Percentiles rank a stretch among this genome's conserved stretches.
Evolutionary conservation across 202 grass and related monocot species (phyloP).

Genomic region (Digitaria exilis): DNA sequence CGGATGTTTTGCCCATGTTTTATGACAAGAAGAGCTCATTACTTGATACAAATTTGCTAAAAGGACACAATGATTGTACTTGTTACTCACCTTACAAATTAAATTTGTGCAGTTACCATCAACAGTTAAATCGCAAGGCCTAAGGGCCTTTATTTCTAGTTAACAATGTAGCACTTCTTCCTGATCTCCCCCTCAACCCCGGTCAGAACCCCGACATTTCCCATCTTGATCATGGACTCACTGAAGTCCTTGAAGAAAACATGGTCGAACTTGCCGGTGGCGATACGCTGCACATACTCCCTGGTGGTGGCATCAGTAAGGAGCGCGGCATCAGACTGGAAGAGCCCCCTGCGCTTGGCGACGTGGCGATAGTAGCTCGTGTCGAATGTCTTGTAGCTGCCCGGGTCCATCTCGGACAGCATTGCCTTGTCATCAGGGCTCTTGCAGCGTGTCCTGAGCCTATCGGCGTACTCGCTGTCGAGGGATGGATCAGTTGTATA

Average conservation of each 20-base stretch:
- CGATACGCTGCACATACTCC: slow-evolving; percentile 42
- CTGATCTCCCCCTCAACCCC: slow-evolving; percentile 57
- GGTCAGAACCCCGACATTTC: slow-evolving; percentile 49
- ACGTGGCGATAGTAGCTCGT: slow-evolving; percentile 55
- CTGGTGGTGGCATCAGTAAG: slow-evolving; percentile 40
- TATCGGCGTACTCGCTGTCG: slow-evolving; percentile 43
- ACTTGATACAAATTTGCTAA: not conserved
- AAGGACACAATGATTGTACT: not conserved
- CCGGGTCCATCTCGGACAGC: slow-evolving; percentile 54
- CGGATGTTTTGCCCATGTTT: no score
- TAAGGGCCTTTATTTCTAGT: not conserved
- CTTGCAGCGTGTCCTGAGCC: slow-evolving; percentile 45
- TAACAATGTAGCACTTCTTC: slow-evolving; percentile 46
- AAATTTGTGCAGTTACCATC: not conserved
- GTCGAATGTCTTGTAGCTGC: slow-evolving; percentile 64
- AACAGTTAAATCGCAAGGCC: not conserved
- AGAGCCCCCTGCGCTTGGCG: slow-evolving; percentile 33
- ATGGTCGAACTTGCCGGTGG: slow-evolving; percentile 23
- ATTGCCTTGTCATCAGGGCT: slow-evolving; percentile 5
- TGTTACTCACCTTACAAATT: not conserved
- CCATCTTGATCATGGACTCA: slow-evolving; percentile 62
- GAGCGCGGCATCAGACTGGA: slow-evolving; percentile 46
- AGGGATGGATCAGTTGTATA: slow-evolving; percentile 41
- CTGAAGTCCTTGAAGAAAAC: slow-evolving; percentile 51
- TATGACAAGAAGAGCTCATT: no score